Percentiles rank a stretch among this genome's conserved stretches.
Conservation (phyloP, 139 green algal genomes). For the Choricystis sp. region DNA sequence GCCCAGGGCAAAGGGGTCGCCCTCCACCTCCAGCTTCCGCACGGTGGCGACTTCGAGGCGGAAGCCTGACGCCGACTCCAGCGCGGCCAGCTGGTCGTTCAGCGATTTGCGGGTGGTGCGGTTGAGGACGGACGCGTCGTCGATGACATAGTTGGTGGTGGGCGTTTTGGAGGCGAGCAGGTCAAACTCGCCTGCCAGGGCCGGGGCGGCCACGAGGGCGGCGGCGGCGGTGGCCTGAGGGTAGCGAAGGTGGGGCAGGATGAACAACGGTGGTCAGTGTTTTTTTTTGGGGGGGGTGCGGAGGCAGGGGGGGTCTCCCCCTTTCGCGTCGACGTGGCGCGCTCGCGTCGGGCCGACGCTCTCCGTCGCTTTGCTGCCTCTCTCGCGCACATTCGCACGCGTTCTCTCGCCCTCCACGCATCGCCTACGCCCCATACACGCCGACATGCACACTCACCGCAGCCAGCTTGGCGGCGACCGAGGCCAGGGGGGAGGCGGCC, state of each 20-base stretch:
- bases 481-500: background rate
- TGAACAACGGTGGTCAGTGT: background rate
- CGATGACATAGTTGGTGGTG: slow-evolving; percentile 61
- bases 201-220: slow-evolving; percentile 16
- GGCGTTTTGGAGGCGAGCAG: slow-evolving; percentile 54
- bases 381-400: too few relatives aligned
- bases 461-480: background rate
- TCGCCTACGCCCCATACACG: too few relatives aligned
- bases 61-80: slow-evolving; percentile 79
- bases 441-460: background rate
- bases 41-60: slow-evolving; percentile 78
- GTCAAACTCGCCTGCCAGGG: slow-evolving; percentile 72
- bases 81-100: slow-evolving; percentile 47
- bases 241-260: background rate
- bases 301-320: too few relatives aligned
- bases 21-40: slow-evolving; percentile 88
- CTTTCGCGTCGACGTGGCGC: too few relatives aligned
- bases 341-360: too few relatives aligned
- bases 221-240: slow-evolving; percentile 17
- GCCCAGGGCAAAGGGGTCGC: slow-evolving; percentile 81
- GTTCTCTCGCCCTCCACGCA: too few relatives aligned
- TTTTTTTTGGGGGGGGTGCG: background rate
- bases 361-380: too few relatives aligned
- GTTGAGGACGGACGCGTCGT: slow-evolving; percentile 76
- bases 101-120: slow-evolving; percentile 49